Evolutionary conservation across 495 filamentous ascomycete genomes (phyloP).

Genomic region (Lentithecium fluviatile): DNA sequence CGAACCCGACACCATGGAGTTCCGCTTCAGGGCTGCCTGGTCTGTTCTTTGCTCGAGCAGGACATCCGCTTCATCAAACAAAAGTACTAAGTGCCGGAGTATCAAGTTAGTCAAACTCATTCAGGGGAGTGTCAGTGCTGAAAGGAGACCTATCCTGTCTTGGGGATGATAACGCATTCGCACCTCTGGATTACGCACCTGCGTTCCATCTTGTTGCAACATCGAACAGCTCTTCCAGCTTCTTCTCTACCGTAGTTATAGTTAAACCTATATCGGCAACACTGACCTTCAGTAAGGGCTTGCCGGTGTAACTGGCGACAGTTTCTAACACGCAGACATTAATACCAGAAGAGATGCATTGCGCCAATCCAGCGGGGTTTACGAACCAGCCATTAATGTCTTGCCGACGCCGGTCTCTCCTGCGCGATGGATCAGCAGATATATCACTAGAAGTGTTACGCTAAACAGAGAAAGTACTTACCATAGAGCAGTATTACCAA

Average conservation of each 20-base stretch:
- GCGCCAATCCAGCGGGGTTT: background rate
- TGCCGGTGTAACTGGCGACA: constrained; percentile 1
- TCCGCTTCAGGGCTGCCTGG: background rate
- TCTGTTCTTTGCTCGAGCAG: constrained; percentile 5
- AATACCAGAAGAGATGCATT: too few species aligned
- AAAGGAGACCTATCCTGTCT: too few species aligned
- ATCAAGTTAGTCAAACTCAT: too few species aligned
- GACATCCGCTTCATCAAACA: constrained; percentile 12
- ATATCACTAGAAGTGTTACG: too few species aligned
- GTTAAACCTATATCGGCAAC: constrained; percentile 6
- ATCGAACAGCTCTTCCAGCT: constrained; percentile 10
- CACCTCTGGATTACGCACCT: too few species aligned
- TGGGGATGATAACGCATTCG: too few species aligned
- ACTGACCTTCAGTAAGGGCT: constrained; percentile 2
- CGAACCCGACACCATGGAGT: constrained; percentile 7
- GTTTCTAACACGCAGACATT: too few species aligned
- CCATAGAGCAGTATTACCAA: background rate
- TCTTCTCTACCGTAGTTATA: constrained; percentile 2
- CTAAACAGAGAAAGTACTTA: too few species aligned
- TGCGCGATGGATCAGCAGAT: background rate
- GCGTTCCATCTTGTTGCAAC: constrained; percentile 11
- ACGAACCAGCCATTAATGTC: background rate
- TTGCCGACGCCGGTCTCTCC: background rate
- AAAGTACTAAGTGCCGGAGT: too few species aligned
- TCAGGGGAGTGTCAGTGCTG: too few species aligned